Base-by-base conservation (phyloP, 2,329 filamentous ascomycete genomes). In the Botrytis fragariae region DNA sequence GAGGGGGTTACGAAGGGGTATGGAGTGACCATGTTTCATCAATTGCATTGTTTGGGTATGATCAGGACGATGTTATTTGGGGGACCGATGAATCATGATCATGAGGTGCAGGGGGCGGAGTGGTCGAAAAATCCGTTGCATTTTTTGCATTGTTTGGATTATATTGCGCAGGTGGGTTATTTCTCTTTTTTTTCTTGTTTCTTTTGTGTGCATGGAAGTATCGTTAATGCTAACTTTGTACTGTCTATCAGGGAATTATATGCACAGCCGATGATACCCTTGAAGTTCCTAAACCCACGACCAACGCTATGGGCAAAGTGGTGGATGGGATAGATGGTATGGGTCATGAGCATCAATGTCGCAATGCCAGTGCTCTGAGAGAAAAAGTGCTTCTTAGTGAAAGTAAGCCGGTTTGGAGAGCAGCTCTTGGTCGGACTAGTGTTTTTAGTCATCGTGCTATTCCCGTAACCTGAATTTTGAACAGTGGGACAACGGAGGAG, bases 361-460 rank as follows among this genome's bases (percentile, higher is more conserved):
- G 60, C 7, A 62, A 62, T 7, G 35, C 60, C 3, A 62, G 60
- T 62, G 60, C 35, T 62, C 37, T 62, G 37, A 35, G 60, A 18
- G 60, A 62, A 39, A 62, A 42, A 62, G 60, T 62, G 60, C 60
- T 42, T 39, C 60, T 62, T 25, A 62, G 60, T 42, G 60, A 62
- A 42, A 42, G 12, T 42, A 62, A 39, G 14, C 60, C 60, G 22
- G 35, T 62, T 7, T 62, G 37, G 60, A 62, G 60, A 62, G 60
- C 60, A 62, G 60, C 60, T 16, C 60, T 62, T 39, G 60, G 60
- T n/a, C 35, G 60, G 35, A 62, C 60, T 10, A 62, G 60, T 62
- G 60, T 62, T 14, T 62, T 62, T 18, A 62, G 60, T 42, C 60
- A 62, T 42, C 60, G 37, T 22, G 60, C 60, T n/a, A 61, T 61